These are phyloP conservation scores for Sporisorium graminicola DNA, from an alignment of 1,284 basidiomycete genomes.

Conservation along the genomic window DNA sequence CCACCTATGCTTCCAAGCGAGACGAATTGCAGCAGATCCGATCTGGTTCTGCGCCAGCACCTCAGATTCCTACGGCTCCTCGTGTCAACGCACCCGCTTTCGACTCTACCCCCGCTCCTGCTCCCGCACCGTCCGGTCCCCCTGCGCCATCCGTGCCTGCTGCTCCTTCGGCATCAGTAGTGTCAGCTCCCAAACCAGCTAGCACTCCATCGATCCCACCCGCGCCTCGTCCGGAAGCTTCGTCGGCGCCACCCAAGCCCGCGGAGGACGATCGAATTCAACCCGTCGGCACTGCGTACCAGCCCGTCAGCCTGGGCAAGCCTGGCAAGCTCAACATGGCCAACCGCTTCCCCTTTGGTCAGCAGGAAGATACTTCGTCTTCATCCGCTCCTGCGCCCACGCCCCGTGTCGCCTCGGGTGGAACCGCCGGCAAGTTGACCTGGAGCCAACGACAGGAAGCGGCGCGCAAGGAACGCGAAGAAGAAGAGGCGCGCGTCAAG, in stretches of 20 bases:
- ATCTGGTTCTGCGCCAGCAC: slow-evolving; percentile 36
- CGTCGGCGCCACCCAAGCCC: slow-evolving; percentile 49
- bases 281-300: slow-evolving; percentile 67
- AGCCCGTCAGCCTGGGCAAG: slow-evolving; percentile 64
- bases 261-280: slow-evolving; percentile 65
- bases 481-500: slow-evolving; percentile 50
- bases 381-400: slow-evolving; percentile 36
- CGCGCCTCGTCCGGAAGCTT: slow-evolving; percentile 32
- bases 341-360: slow-evolving; percentile 63
- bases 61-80: slow-evolving; percentile 34
- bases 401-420: slow-evolving; percentile 40
- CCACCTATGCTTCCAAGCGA: slow-evolving; percentile 58
- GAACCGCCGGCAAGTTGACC: slow-evolving; percentile 60
- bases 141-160: neutral
- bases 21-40: slow-evolving; percentile 65
- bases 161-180: slow-evolving; percentile 18
- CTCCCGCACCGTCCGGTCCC: neutral
- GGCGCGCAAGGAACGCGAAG: slow-evolving; percentile 61
- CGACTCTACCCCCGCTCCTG: slow-evolving; percentile 33
- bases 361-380: slow-evolving; percentile 28
- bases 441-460: slow-evolving; percentile 68
- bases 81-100: slow-evolving; percentile 40
- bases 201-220: slow-evolving; percentile 24
- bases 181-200: slow-evolving; percentile 17
- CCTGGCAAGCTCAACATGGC: slow-evolving; percentile 67